Evolutionary conservation across 108 stramenopile species (phyloP).

Genomic region (Cyclotella baltica): DNA sequence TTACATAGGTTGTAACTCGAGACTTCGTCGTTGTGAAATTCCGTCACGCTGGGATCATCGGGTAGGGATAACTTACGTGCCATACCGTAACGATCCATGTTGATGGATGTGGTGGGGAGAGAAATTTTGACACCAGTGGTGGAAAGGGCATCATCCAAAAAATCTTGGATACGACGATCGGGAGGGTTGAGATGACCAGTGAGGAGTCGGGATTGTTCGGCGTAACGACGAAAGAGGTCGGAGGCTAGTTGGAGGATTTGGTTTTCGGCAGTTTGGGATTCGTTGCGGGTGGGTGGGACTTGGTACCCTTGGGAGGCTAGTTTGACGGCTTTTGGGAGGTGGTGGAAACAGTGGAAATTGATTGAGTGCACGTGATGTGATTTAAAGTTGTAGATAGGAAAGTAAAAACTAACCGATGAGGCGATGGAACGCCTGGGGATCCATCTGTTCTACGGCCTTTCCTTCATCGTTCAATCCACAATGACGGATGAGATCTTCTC

Average conservation of each 20-base stretch:
- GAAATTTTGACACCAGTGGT: constrained; percentile 51
- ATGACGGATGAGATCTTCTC: constrained; percentile 57
- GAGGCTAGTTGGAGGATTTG: constrained; percentile 58
- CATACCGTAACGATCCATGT: constrained; percentile 63
- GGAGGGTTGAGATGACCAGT: constrained; percentile 57
- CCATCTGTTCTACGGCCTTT: constrained; percentile 46
- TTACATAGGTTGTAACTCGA: constrained; percentile 55
- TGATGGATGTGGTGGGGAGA: constrained; percentile 48
- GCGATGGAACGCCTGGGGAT: constrained; percentile 46
- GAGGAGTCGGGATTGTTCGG: constrained; percentile 61
- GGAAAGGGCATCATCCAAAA: constrained; percentile 56
- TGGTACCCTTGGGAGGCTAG: constrained; percentile 62
- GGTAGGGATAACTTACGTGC: constrained; percentile 63
- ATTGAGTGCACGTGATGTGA: not conserved
- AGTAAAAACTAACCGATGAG: constrained; percentile 35
- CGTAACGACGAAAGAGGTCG: constrained; percentile 62
- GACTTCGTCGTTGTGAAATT: constrained; percentile 61
- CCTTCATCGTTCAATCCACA: constrained; percentile 60
- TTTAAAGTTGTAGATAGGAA: not conserved
- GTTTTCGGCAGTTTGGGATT: constrained; percentile 39
- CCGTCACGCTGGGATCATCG: constrained; percentile 45
- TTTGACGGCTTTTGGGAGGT: constrained; percentile 44
- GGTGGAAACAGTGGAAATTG: not conserved
- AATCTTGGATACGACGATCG: constrained; percentile 63
- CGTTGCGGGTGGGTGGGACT: constrained; percentile 41